Evolutionary conservation across 2,329 filamentous ascomycete species (phyloP).

Genomic region (Hypoxylon sp.): DNA sequence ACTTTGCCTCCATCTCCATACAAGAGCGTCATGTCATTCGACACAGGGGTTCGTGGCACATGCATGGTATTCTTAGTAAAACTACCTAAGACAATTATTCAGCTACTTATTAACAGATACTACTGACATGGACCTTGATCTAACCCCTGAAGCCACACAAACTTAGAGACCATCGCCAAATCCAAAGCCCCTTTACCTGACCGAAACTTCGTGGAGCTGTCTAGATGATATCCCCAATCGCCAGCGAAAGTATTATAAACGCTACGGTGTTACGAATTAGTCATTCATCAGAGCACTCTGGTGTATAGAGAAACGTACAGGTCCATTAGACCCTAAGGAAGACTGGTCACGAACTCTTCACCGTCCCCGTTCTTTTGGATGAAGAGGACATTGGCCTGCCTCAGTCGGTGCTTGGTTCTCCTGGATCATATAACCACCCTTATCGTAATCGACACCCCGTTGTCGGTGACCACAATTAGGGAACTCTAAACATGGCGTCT

Average conservation of each 20-base stretch:
- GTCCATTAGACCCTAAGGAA: neutral
- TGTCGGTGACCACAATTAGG: constrained; percentile 2
- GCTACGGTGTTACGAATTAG: neutral
- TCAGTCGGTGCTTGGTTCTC: neutral
- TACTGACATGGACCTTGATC: neutral
- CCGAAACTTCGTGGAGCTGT: neutral
- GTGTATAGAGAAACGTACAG: neutral
- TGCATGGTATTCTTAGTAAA: neutral
- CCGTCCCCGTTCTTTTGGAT: constrained; percentile 17
- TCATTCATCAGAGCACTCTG: neutral
- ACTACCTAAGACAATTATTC: neutral
- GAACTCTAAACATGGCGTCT: neutral
- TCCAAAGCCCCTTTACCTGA: neutral
- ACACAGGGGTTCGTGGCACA: neutral
- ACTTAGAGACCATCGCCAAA: neutral
- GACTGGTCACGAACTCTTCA: neutral
- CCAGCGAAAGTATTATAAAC: neutral
- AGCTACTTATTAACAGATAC: neutral
- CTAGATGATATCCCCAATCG: neutral
- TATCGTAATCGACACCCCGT: no score
- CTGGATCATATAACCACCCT: neutral
- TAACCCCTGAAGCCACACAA: neutral
- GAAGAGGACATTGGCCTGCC: constrained; percentile 9
- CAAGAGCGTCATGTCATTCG: neutral
- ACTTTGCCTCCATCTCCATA: neutral